These are phyloP conservation scores for Nigrospora oryzae DNA, from an alignment of 2,329 filamentous ascomycete species.

Conservation along the genomic window DNA sequence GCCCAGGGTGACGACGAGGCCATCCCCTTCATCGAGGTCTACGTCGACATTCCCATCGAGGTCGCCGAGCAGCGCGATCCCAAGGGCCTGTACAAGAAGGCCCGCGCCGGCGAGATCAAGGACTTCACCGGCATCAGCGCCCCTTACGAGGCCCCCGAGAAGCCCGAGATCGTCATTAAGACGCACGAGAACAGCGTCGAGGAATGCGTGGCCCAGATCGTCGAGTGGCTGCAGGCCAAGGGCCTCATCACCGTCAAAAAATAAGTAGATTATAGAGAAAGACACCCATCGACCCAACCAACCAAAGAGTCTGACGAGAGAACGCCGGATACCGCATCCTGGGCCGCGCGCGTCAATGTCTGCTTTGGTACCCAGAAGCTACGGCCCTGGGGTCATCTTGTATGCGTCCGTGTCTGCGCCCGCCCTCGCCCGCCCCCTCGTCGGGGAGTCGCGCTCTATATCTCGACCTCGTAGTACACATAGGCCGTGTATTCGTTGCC, in stretches of 20 bases:
- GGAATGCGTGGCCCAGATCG: constrained; percentile 80
- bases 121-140: constrained; percentile 95
- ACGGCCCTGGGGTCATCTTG: too few relatives aligned
- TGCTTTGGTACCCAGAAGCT: too few relatives aligned
- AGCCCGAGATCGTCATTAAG: constrained; percentile 79
- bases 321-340: background rate
- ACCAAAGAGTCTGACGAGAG: background rate
- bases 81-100: constrained; percentile 98
- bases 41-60: constrained; percentile 82
- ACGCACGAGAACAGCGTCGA: constrained; percentile 77
- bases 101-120: constrained; percentile 85
- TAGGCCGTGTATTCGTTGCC: constrained; percentile 87
- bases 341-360: too few relatives aligned
- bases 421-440: too few relatives aligned
- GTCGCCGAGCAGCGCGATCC: constrained; percentile 93
- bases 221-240: constrained; percentile 66
- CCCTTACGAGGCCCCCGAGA: constrained; percentile 84
- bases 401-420: too few relatives aligned
- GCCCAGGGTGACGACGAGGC: constrained; percentile 51
- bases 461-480: constrained; percentile 93
- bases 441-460: constrained; percentile 26
- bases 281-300: background rate
- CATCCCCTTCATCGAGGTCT: constrained; percentile 83
- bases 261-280: background rate
- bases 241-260: constrained; percentile 38